A percentile compares a stretch with the other conserved stretches of the same genome.
Evolutionary conservation across 441 rosid genomes (phyloP).

Genomic region (Corymbia calophylla): DNA sequence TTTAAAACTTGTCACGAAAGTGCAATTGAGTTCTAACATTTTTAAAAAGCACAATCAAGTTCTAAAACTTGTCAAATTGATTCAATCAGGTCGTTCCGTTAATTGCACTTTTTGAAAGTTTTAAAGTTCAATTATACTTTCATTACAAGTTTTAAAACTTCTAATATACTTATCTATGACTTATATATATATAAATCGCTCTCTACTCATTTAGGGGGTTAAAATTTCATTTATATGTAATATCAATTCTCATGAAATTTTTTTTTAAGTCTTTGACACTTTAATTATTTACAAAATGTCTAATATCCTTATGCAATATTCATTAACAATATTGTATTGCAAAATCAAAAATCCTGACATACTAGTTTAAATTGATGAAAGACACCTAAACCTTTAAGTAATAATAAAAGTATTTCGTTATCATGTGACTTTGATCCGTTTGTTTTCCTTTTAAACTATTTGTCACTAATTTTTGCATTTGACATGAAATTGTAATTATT

Average conservation of each 20-base stretch:
- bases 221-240: not conserved
- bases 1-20: rapidly evolving
- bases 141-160: rapidly evolving
- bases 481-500: not conserved
- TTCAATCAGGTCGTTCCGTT: not conserved
- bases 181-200: too few relatives aligned
- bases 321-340: not conserved
- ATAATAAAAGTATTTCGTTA: not conserved
- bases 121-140: not conserved
- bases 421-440: not conserved
- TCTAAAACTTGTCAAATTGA: too few relatives aligned
- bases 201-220: not conserved
- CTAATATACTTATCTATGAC: too few relatives aligned
- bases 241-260: not conserved
- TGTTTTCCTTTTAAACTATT: not conserved
- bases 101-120: too few relatives aligned
- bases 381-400: not conserved
- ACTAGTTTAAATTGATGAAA: not conserved
- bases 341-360: not conserved
- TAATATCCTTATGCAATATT: not conserved
- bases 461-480: not conserved
- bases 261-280: not conserved
- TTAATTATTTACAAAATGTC: not conserved
- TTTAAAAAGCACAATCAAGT: too few relatives aligned
- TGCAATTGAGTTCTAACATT: too few relatives aligned